Evolutionary conservation across 805 yeast genomes (phyloP), one percentile per base, ranked within the genome.

Genomic region (Suhomyces faveliae): DNA sequence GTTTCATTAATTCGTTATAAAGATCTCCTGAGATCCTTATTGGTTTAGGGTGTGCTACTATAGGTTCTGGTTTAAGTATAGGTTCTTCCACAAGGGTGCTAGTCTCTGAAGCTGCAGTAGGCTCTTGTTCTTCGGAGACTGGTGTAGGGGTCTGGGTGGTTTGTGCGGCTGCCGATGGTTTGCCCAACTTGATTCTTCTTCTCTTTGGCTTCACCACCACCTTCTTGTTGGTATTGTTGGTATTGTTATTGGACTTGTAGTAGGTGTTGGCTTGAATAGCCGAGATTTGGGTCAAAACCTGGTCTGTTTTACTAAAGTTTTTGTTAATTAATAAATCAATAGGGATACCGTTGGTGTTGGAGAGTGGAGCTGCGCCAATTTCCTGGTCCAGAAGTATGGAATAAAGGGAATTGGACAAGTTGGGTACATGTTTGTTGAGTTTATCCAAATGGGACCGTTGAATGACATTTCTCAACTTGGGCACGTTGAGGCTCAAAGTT

Each of bases 401-500:
- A 49, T 65, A 66, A 46, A 72, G 59, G 15, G 73, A 63, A 44
- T 67, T 66, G 50, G 66, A 56, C 57, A 73, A 66, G 44, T 61
- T 70, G 5, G 77, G 77, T 10, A 62, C 56, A 55, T 62, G 70
- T 63, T 67, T 76, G 67, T 55, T 70, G 51, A 63, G 61, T 45
- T 61, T 72, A 43, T 62, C 80, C 63, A 67, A 71, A 64, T 72
- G 68, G 20, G 84, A 78, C 51, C 89, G 70, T 55, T 80, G 84
- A 15, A 84, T 74, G 2, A 82, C 76, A 51, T 79, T 81, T 22
- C 73, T 75, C 52, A 85, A 77, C 25, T 73, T 69, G 3, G 87
- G 83, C 0, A 87, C 77, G 21, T 79, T 74, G 42, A 92, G 64
- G n/a, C 87, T 81, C 51, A 92, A 73, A 0, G 97, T 88, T 54